Conservation (phyloP, 352 stramenopile species). For the Phytophthora sansomeana region DNA sequence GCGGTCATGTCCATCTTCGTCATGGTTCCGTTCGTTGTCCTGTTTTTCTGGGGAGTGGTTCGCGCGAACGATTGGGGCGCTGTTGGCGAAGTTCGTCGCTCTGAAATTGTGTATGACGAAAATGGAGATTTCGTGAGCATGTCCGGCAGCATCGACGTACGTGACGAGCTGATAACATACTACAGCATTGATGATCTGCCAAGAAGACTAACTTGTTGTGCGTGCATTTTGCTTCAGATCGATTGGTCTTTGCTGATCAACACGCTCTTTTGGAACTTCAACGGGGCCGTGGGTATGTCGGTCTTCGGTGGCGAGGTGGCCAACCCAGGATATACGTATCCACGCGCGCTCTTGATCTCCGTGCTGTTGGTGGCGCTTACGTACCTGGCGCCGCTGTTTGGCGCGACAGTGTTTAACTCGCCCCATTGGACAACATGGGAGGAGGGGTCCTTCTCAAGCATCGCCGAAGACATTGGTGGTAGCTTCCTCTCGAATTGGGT, state of each 20-base stretch:
- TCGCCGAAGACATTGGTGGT: slow-evolving; percentile 86
- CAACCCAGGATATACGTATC: slow-evolving; percentile 81
- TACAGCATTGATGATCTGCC: too few relatives aligned
- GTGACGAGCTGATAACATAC: background rate
- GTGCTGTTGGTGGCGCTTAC: slow-evolving; percentile 82
- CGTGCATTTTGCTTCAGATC: slow-evolving; percentile 2
- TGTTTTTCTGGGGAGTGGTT: slow-evolving; percentile 46
- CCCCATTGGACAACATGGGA: slow-evolving; percentile 86
- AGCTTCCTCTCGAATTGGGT: slow-evolving; percentile 90
- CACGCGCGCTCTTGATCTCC: slow-evolving; percentile 80
- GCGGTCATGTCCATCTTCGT: slow-evolving; percentile 84
- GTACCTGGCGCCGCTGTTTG: slow-evolving; percentile 91
- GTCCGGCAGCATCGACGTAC: slow-evolving; percentile 37
- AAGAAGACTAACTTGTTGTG: too few relatives aligned
- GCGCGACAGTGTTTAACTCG: slow-evolving; percentile 68
- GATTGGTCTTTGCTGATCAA: slow-evolving; percentile 85
- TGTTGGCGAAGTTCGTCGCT: slow-evolving; percentile 45
- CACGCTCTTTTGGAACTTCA: slow-evolving; percentile 97
- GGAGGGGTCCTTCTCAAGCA: slow-evolving; percentile 89
- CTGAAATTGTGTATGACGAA: slow-evolving; percentile 42
- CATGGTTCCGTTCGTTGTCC: slow-evolving; percentile 92
- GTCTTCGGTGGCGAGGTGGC: slow-evolving; percentile 92
- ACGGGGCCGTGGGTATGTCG: slow-evolving; percentile 91
- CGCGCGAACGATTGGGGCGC: slow-evolving; percentile 41
- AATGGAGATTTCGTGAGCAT: slow-evolving; percentile 52